Base-by-base conservation (phyloP, 31 red algal genomes). In the Endocladia muricata region DNA sequence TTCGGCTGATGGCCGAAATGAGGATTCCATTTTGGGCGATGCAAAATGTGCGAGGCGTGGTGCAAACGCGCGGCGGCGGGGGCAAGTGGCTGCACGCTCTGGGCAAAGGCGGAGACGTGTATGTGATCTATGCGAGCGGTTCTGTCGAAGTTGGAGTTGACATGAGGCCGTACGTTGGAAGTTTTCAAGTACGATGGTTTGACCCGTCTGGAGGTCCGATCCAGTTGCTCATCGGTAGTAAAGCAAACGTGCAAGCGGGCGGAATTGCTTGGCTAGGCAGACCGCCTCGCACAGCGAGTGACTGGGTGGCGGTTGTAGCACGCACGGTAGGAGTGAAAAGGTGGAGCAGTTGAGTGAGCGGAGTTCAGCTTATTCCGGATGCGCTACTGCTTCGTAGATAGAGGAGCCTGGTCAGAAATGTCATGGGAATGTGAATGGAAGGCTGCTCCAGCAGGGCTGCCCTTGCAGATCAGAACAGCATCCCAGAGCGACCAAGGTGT, bases 111-210 rank as follows among this genome's bases (percentile, higher is more conserved):
- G 76, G 68, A 4, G 84, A 88, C 41, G 75, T 74, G 26, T 72
- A 78, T 29, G 84, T 88, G 1, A 38, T 88, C 31, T 88, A 74
- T 28, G 57, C 61, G 37, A 61, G 54, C 4, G 38, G 47, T 48
- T 74, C 39, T 23, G 55, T 52, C 25, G 61, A 61, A 33, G 63
- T 64, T 9, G 42, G 39, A 39, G 33, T 88, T 1, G 65, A 80
- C 37, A 51, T 88, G 21, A 57, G 67, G 7, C 22, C 37, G 13
- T 41, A 51, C 30, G 22, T 19, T 21, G 84, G 60, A 1, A 25
- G 62, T n/a, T 88, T 74, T 47, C 32, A 74, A 3, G 84, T 88
- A 13, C 33, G 76, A 55, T 88, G 84, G 84, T 88, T 66, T 37
- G 41, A 79, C 52, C 84, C 84, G 13, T 51, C 75, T 31, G 73